Evolutionary conservation across 805 yeast species (phyloP), one percentile per base, ranked within the genome.

Genomic region (Yarrowia sp.): DNA sequence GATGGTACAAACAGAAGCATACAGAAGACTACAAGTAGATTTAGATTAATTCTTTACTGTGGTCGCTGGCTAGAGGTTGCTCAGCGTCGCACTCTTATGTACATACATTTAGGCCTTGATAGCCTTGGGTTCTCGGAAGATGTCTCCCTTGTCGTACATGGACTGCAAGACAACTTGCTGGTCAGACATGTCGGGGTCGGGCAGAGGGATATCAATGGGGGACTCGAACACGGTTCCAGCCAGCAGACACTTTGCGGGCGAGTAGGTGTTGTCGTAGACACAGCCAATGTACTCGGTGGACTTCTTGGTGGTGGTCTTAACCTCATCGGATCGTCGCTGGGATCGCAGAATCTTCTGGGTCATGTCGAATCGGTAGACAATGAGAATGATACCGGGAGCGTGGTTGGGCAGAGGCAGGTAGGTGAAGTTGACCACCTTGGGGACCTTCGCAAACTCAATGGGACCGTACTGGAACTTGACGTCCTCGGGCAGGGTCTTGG

Each of bases 381-480:
- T 75, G 75, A 87, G 90, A 59, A 85, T 81, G 62, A 80, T 81
- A 66, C 80, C 83, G 17, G 83, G 73, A 0, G 86, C 84, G 65
- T 76, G 76, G 19, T 83, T 84, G 4, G 86, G 86, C 64, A 82
- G 70, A 73, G 89, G 85, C 70, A 88, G 78, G 1, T 89, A 85
- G 68, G 87, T 87, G 70, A 92, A 83, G 3, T 86, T 81, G 52
- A 89, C 80, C 33, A 92, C 79, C 73, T 87, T 88, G 26, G 98
- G 98, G 52, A 84, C 81, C 33, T 80, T 77, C 69, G 85, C 87
- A 70, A 91, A 85, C 69, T 87, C 85, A 28, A 86, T 77, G 62
- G 92, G 78, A 70, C 89, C 87, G 97, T 98, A 92, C 64, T 83
- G 85, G 67, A 90, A 77, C 54, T 81, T 80, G 43, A 83, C 77